These are phyloP conservation scores for Geosmithia morbida DNA, from an alignment of 2,329 filamentous ascomycete genomes.

Conservation along the genomic window DNA sequence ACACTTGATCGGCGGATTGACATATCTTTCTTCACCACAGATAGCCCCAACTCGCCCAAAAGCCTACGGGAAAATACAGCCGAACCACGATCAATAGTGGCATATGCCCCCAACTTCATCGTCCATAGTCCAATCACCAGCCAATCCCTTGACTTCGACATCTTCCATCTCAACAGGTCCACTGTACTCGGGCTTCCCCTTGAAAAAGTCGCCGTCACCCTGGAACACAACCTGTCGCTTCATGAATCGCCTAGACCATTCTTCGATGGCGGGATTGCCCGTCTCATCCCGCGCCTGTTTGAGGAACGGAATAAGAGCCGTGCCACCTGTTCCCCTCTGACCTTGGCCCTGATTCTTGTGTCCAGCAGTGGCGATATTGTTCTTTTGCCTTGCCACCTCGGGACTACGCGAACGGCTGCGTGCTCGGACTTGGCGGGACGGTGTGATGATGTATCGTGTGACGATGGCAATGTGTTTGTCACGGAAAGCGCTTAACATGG, in stretches of 20 bases:
- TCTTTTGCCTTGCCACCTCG: slow-evolving; percentile 28
- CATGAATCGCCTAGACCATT: slow-evolving; percentile 46
- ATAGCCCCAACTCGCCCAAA: not conserved
- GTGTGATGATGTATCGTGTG: slow-evolving; percentile 85
- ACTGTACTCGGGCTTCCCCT: slow-evolving; percentile 33
- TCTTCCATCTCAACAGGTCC: slow-evolving; percentile 25
- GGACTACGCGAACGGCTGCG: slow-evolving; percentile 45
- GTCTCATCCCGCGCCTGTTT: slow-evolving; percentile 97
- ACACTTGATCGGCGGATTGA: not conserved
- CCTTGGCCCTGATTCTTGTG: slow-evolving; percentile 34
- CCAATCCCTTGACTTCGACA: slow-evolving; percentile 49
- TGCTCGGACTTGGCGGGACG: slow-evolving; percentile 60
- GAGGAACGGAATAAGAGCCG: slow-evolving; percentile 84
- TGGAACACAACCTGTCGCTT: slow-evolving; percentile 32
- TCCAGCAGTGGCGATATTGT: slow-evolving; percentile 51
- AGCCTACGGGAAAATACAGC: not conserved
- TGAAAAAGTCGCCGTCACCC: slow-evolving; percentile 41
- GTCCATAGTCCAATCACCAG: slow-evolving; percentile 80
- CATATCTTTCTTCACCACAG: not conserved
- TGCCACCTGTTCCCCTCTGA: slow-evolving; percentile 83
- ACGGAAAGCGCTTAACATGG: slow-evolving; percentile 53
- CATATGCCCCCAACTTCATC: slow-evolving; percentile 57
- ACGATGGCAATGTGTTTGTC: slow-evolving; percentile 97
- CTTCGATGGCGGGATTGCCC: slow-evolving; percentile 70
- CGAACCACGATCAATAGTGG: slow-evolving; percentile 22